Evolutionary conservation across 495 filamentous ascomycete genomes (phyloP).

Genomic region (Xylaria cubensis): DNA sequence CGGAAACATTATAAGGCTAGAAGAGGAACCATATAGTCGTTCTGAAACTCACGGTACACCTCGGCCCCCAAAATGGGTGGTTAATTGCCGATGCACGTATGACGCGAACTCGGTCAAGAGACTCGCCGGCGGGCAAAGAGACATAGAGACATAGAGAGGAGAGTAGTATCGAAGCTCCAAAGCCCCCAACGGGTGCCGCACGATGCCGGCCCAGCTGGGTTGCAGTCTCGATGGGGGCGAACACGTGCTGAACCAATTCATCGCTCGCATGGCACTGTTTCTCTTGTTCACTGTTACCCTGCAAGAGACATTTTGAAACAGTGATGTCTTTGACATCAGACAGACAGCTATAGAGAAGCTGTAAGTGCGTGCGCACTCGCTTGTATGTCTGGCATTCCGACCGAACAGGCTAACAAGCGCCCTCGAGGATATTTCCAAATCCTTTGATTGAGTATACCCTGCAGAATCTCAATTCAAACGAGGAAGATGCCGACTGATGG

Average conservation of each 20-base stretch:
- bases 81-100: background rate
- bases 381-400: background rate
- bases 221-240: slow-evolving; percentile 18
- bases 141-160: background rate
- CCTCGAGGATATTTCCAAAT: background rate
- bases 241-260: slow-evolving; percentile 22
- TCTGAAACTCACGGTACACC: slow-evolving; percentile 5
- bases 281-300: slow-evolving; percentile 9
- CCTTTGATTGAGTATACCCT: background rate
- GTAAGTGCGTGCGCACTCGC: background rate
- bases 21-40: background rate
- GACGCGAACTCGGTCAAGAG: slow-evolving; percentile 12
- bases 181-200: slow-evolving; percentile 11
- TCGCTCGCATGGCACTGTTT: slow-evolving; percentile 2
- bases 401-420: slow-evolving; percentile 9
- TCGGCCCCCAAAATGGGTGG: slow-evolving; percentile 24
- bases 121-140: background rate
- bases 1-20: slow-evolving; percentile 11
- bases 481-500: background rate
- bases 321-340: background rate
- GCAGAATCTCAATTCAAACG: background rate
- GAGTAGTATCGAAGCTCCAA: background rate
- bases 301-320: slow-evolving; percentile 17
- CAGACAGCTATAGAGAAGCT: background rate
- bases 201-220: background rate